phyloP scores from a whole-genome alignment of 192 early-diverging fungal genomes.

The Dissophora ornata region DNA sequence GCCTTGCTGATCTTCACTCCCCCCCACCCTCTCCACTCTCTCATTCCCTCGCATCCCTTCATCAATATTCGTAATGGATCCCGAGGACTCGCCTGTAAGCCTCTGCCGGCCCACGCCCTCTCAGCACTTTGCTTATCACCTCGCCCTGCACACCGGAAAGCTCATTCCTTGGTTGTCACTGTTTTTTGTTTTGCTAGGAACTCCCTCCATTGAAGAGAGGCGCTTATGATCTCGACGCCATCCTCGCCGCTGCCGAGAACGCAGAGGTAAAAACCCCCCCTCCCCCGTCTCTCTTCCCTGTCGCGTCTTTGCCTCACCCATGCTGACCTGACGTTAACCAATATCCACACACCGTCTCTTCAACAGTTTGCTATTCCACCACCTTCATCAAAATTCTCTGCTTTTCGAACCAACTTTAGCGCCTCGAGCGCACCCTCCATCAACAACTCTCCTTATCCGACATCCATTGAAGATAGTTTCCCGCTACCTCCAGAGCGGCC shows the following conservation, averaged over 20 bases:
- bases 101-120: not conserved
- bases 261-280: conserved; percentile 19
- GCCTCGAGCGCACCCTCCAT: conserved; percentile 22
- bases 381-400: conserved; percentile 35
- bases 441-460: conserved; percentile 29
- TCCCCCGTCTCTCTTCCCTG: not conserved
- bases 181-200: conserved; percentile 25
- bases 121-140: too few species aligned
- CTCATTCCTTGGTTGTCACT: not conserved
- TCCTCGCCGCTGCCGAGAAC: conserved; percentile 40
- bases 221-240: conserved; percentile 51
- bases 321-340: too few species aligned
- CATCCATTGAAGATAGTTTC: conserved; percentile 6
- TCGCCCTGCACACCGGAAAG: not conserved
- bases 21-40: too few species aligned
- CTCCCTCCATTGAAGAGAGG: conserved; percentile 48
- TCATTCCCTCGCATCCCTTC: not conserved
- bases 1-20: too few species aligned
- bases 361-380: conserved; percentile 48
- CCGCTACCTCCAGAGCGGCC: not conserved
- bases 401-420: conserved; percentile 37
- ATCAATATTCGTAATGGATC: conserved; percentile 26
- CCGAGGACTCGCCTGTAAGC: conserved; percentile 48
- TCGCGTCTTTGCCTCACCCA: too few species aligned
- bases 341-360: not conserved